A percentile compares a stretch with the other conserved stretches of the same genome.
These are phyloP conservation scores for Puccinia coronata DNA, from an alignment of 1,284 basidiomycete species.

Conservation along the genomic window DNA sequence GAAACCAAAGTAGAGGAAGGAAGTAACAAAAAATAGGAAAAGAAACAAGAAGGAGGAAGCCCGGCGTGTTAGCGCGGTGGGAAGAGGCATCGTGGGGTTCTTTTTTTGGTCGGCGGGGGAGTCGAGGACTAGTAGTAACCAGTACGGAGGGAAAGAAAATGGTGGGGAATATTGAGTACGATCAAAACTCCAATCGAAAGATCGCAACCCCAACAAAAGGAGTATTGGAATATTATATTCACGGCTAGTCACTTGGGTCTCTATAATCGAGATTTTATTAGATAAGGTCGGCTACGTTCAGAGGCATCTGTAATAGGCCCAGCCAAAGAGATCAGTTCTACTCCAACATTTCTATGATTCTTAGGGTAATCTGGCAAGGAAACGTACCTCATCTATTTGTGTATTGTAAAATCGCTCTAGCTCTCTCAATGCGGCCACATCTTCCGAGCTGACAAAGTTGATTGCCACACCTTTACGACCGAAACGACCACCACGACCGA, in stretches of 20 bases:
- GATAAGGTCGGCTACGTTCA: conserved; percentile 58
- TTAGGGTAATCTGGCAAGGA: conserved; percentile 46
- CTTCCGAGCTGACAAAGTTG: conserved; percentile 50
- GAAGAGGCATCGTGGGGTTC: too few species aligned
- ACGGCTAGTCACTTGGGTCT: conserved; percentile 1
- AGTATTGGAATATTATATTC: conserved; percentile 18
- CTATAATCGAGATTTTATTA: conserved; percentile 49
- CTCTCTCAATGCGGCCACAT: conserved; percentile 41
- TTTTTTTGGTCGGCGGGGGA: too few species aligned
- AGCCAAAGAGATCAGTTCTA: conserved; percentile 56
- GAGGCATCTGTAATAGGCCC: conserved; percentile 59
- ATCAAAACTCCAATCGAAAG: conserved; percentile 13
- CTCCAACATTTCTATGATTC: too few species aligned
- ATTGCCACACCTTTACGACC: conserved; percentile 76
- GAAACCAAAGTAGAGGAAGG: too few species aligned
- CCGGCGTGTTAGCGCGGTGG: too few species aligned
- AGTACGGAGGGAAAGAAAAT: neutral
- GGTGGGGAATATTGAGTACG: conserved; percentile 4
- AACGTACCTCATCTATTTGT: conserved; percentile 44
- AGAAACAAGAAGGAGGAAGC: too few species aligned
- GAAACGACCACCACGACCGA: conserved; percentile 91
- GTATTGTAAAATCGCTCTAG: conserved; percentile 48
- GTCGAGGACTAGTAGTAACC: neutral
- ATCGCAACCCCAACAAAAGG: neutral
- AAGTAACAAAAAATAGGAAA: too few species aligned